Evolutionary conservation across 805 yeast species (phyloP), one percentile per base, ranked within the genome.

Genomic region (Yamadazyma scolyti): DNA sequence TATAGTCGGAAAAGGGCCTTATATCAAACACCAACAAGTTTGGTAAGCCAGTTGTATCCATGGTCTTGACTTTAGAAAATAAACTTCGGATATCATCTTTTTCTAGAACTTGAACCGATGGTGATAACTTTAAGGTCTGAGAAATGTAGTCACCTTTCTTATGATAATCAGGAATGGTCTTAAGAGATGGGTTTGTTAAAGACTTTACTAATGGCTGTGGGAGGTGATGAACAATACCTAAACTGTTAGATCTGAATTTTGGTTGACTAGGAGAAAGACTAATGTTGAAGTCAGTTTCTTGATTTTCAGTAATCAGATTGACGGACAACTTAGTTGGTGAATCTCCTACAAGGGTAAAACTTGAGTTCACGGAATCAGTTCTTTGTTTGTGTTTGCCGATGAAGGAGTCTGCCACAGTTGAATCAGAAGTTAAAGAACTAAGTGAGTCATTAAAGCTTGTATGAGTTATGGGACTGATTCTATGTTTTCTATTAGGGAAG

Each of bases 1-100:
- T 69, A 50, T 64, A 86, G 35, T 84, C 90, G 15, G 83, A 78
- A 50, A 79, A 86, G 0, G 96, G 85, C 33, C 97, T 64, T 8
- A 83, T 79, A 52, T 89, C 97, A 10, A 87, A 61, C 2, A 82
- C 47, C n/a, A 85, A 27, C 9, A 50, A 36, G 18, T 46, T 38
- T 3, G 51, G 47, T 10, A 43, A 16, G 25, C 29, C 7, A 32
- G 39, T 21, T 1, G 20, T 33, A 27, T 23, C 18, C 1, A 33
- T 19, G 12, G 23, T 16, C 13, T 29, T 33, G 10, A 34, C 24
- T 9, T 31, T 26, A 4, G 30, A 15, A 17, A 34, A 20, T 20
- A 39, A 18, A 2, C 21, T 19, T 6, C 15, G 16, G 6, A 34
- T 13, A 9, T 38, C 34, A 10, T 14, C 10, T 6, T 14, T n/a